Conservation (phyloP, 257 asterid genomes). For the Datura wrightii region DNA sequence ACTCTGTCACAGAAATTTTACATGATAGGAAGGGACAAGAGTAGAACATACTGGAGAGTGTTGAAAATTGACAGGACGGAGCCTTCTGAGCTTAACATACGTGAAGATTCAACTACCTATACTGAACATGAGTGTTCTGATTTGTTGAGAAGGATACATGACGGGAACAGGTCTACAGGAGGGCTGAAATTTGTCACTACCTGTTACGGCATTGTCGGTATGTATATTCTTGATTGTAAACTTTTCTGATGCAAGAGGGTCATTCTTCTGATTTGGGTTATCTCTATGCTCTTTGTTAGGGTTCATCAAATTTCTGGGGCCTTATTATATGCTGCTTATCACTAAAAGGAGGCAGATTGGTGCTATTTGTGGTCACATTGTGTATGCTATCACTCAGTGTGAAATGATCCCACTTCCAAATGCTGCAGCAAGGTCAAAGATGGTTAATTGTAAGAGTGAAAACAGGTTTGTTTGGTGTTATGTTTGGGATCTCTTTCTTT, state of each 20-base stretch:
- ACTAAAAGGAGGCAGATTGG: conserved; percentile 93
- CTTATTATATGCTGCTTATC: conserved; percentile 89
- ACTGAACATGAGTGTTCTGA: conserved; percentile 90
- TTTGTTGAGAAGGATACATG: conserved; percentile 83
- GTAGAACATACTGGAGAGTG: conserved; percentile 83
- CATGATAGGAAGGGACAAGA: conserved; percentile 95
- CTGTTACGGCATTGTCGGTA: conserved; percentile 98
- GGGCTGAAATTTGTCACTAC: conserved; percentile 89
- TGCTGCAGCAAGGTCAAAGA: conserved; percentile 62
- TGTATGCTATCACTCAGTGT: conserved; percentile 80
- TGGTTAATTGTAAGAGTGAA: conserved; percentile 68
- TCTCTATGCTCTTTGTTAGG: conserved; percentile 58
- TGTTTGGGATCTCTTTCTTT: background rate
- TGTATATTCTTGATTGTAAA: conserved; percentile 37
- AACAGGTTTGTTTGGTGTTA: conserved; percentile 58
- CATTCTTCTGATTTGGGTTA: conserved; percentile 24
- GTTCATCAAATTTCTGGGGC: conserved; percentile 87
- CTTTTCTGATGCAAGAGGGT: conserved; percentile 29
- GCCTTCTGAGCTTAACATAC: conserved; percentile 75
- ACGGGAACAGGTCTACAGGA: conserved; percentile 86
- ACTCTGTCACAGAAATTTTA: conserved; percentile 73
- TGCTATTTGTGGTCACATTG: conserved; percentile 79
- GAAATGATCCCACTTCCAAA: conserved; percentile 84
- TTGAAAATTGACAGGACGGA: conserved; percentile 88
- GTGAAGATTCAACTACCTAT: conserved; percentile 83